Evolutionary conservation across 176 grass and related monocot species (phyloP).

Genomic region (Phyllostachys edulis): DNA sequence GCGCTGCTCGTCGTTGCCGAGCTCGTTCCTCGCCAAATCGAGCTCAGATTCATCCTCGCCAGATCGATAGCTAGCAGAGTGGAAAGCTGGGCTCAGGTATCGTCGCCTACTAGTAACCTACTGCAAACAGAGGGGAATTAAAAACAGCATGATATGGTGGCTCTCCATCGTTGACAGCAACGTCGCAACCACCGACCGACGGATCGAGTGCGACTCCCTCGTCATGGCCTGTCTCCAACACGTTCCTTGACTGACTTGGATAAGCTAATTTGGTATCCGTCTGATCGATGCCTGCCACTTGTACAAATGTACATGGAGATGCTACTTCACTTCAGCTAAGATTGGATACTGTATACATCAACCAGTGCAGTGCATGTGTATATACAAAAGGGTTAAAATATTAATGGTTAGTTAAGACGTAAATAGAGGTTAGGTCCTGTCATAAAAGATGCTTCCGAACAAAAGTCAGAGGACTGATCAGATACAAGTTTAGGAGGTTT

Average conservation of each 20-base stretch:
- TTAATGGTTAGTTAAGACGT: background rate
- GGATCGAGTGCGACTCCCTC: background rate
- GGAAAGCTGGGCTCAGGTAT: background rate
- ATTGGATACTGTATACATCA: background rate
- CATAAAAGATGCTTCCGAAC: background rate
- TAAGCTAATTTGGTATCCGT: background rate
- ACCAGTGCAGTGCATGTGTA: background rate
- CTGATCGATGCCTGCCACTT: background rate
- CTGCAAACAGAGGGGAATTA: background rate
- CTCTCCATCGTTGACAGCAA: constrained; percentile 9
- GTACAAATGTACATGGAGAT: background rate
- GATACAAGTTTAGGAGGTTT: background rate
- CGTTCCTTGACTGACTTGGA: background rate
- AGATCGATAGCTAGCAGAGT: background rate
- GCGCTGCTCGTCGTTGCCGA: no score
- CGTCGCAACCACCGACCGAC: constrained; percentile 22
- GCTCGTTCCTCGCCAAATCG: no score
- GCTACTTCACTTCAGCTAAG: background rate
- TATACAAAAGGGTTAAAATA: background rate
- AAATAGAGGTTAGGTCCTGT: background rate
- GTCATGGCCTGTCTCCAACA: background rate
- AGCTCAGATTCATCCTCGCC: no score
- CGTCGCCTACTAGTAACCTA: background rate
- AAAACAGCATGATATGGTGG: background rate
- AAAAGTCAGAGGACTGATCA: background rate